Evolutionary conservation across 805 yeast genomes (phyloP).

Genomic region (Candida krabiensis): DNA sequence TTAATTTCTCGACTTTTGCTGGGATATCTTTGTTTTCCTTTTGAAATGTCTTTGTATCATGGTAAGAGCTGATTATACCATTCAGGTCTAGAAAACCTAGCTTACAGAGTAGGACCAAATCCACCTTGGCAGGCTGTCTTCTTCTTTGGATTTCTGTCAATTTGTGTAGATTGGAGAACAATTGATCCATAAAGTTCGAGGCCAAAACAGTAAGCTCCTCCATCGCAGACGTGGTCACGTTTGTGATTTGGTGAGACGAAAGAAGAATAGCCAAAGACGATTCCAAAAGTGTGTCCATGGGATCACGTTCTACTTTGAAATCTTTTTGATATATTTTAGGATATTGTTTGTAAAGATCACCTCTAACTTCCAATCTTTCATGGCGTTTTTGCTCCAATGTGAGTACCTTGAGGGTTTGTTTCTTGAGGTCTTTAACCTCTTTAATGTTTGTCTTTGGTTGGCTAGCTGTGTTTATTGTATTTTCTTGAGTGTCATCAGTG

Average conservation of each 20-base stretch:
- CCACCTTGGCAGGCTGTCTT: conserved; percentile 50
- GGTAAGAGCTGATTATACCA: conserved; percentile 40
- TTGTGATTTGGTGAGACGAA: conserved; percentile 30
- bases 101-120: conserved; percentile 45
- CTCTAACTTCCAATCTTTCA: conserved; percentile 3
- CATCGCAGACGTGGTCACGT: conserved; percentile 35
- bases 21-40: conserved; percentile 9
- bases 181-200: conserved; percentile 35
- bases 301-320: conserved; percentile 15
- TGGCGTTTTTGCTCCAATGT: conserved; percentile 7
- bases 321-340: too few relatives aligned
- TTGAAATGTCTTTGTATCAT: conserved; percentile 23
- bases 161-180: conserved; percentile 45
- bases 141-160: conserved; percentile 63
- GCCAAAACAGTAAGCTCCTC: conserved; percentile 38
- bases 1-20: conserved; percentile 8
- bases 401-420: neutral
- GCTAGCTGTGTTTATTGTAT: too few relatives aligned
- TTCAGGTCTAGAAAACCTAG: conserved; percentile 41
- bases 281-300: conserved; percentile 33
- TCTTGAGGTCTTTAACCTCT: too few relatives aligned
- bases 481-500: too few relatives aligned
- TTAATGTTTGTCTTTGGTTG: too few relatives aligned
- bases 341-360: too few relatives aligned
- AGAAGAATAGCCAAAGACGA: conserved; percentile 39